Percentiles rank a stretch among this genome's conserved stretches.
Conservation (phyloP, 768 basidiomycete genomes). For the Russula lepida region DNA sequence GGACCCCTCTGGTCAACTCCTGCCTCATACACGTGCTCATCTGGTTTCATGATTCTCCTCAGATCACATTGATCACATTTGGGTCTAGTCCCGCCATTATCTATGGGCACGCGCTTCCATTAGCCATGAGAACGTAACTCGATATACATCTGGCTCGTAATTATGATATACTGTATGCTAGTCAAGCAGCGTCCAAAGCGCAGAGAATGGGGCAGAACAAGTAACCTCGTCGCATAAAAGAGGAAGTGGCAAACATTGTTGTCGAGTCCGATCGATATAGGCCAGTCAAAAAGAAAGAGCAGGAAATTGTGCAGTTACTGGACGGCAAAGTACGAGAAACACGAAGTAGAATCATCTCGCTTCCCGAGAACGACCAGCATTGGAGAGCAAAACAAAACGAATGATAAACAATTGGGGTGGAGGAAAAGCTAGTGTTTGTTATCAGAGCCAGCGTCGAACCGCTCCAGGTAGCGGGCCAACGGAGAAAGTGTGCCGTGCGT, state of each 20-base stretch:
- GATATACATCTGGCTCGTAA: constrained; percentile 5
- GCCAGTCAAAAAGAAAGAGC: not conserved
- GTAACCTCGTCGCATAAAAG: too few species aligned
- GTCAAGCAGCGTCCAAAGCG: constrained; percentile 1
- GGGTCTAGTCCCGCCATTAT: not conserved
- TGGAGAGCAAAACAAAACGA: not conserved
- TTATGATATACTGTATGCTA: not conserved
- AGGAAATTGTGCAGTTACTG: not conserved
- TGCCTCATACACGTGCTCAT: not conserved
- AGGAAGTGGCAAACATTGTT: not conserved
- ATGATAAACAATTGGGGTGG: not conserved
- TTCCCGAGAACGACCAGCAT: not conserved
- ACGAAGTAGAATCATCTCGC: not conserved
- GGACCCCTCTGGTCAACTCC: not conserved
- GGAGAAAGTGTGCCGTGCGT: constrained; percentile 2
- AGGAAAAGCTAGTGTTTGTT: not conserved
- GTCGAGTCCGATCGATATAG: not conserved
- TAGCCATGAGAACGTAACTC: not conserved
- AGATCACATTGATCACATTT: not conserved
- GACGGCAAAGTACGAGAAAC: not conserved
- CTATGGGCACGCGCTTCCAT: not conserved
- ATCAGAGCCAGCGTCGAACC: constrained; percentile 14
- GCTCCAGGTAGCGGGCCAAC: constrained; percentile 3
- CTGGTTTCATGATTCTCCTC: not conserved
- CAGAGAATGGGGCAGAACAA: not conserved